Percentiles rank a stretch among this genome's conserved stretches.
Evolutionary conservation across 805 yeast species (phyloP).

Genomic region (Wilhelminamyces savonicus): DNA sequence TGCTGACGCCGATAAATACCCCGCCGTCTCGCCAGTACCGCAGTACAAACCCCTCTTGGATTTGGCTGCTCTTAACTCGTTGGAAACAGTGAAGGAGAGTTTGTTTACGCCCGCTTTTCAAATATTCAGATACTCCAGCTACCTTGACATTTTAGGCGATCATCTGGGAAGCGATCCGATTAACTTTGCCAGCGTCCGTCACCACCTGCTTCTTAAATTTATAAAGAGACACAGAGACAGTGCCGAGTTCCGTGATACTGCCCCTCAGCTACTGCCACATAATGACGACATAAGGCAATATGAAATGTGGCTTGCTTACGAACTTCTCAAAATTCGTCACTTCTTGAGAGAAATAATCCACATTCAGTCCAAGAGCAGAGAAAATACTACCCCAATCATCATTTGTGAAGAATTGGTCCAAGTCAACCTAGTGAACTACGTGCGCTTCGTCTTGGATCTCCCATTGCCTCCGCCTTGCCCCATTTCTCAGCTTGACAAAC

Average conservation of each 20-base stretch:
- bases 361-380: slow-evolving; percentile 3
- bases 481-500: slow-evolving; percentile 11
- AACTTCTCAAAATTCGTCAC: slow-evolving; percentile 19
- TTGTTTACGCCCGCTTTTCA: slow-evolving; percentile 24
- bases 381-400: slow-evolving; percentile 3
- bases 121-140: slow-evolving; percentile 23
- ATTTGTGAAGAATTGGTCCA: slow-evolving; percentile 33
- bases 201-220: slow-evolving; percentile 24
- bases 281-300: slow-evolving; percentile 16
- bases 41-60: slow-evolving; percentile 15
- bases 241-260: too few species aligned
- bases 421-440: slow-evolving; percentile 30
- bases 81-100: slow-evolving; percentile 12
- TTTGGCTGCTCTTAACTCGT: slow-evolving; percentile 18
- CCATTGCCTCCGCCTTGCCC: slow-evolving; percentile 17
- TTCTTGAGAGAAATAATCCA: slow-evolving; percentile 21
- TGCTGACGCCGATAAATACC: background rate
- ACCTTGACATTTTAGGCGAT: slow-evolving; percentile 22
- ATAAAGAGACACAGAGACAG: slow-evolving; percentile 12
- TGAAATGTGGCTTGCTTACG: slow-evolving; percentile 26
- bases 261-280: too few species aligned
- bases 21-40: slow-evolving; percentile 4
- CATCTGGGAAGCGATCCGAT: slow-evolving; percentile 32
- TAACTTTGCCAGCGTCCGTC: slow-evolving; percentile 29
- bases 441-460: slow-evolving; percentile 25